Base-by-base conservation (phyloP, 768 basidiomycete genomes). In the Mycena vitilis region DNA sequence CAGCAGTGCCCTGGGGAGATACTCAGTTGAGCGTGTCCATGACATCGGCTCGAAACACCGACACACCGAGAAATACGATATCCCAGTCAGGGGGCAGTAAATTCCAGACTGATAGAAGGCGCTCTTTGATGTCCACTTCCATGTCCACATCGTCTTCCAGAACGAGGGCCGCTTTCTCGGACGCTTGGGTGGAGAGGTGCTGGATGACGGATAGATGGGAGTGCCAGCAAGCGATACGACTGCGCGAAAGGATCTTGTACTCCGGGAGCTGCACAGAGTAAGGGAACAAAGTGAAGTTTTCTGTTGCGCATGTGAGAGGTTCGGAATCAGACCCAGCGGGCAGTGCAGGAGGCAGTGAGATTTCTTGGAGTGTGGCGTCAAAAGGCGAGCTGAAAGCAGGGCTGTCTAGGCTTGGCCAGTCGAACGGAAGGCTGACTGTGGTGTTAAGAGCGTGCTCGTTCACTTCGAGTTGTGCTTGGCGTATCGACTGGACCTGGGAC, bases 121-220 rank as follows among this genome's bases (percentile, higher is more conserved):
- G 84, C 18, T 73, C 61, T 7, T 78, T 71, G 15, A 91, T 84
- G 70, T 93, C 87, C 37, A 76, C 80, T 78, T 94, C 93, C 87
- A 93, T 89, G 74, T 94, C 91, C 12, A 94, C 80, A 69, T 94
- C 93, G 74, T 94, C 93, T 77, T 94, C 93, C 9, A 93, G 80
- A n/a, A 94, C 82, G 11, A 93, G 64, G 0, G 83, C 81, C 2
- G 85, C 80, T 12, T 81, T 81, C 63, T 80, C 74, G 2, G 53
- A 54, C 52, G 36, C 66, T 54, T 63, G 68, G 16, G 53, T 51
- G 9, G 54, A 44, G 12, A 22, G 48, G 44, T 51, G 77, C 78
- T 80, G 84, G 37, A 93, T 84, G 42, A 84, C 81, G 37, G 79
- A 82, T 13, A 88, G 68, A 75, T 93, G 92, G 1, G 91, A 92